Base-by-base conservation (phyloP, 176 grass and related monocot genomes). In the Bothriochloa decipiens region DNA sequence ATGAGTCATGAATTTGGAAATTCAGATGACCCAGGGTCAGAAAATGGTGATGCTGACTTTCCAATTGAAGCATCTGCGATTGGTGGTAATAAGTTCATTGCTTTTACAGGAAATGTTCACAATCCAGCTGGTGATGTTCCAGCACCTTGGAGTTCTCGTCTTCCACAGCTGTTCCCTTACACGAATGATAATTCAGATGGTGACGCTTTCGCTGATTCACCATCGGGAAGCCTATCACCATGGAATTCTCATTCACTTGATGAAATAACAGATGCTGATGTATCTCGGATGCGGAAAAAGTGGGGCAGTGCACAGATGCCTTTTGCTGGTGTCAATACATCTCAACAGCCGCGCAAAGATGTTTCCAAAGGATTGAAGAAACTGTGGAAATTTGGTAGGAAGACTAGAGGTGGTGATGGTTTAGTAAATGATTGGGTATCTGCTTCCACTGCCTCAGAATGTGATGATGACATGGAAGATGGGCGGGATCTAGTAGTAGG, bases 341-440 rank as follows among this genome's bases (percentile, higher is more conserved):
- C 91, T 84, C 92, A 97, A 57, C 91, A 94, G 60, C 72, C 89
- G 43, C 86, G 91, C 6, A 99, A 94, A 83, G 96, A 99, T 83
- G 91, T 91, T 80, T 85, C 96, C 17, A 96, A 99, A 88, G 96
- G 96, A 49, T 89, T 99, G 73, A 99, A 99, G 88, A 93, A 94
- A 80, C 62, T 99, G 40, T 81, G 95, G 86, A 96, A 99, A 91
- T 99, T 99, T 89, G 93, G 93, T 72, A 94, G 93, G 88, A 99
- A 99, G 70, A 96, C 58, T 67, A 88, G 89, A 46, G 93, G 83
- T 22, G 87, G 82, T 23, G 89, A 91, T 81, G 91, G 88, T 85
- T 78, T 85, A 86, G 57, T 88, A 78, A 92, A 91, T 86, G 93
- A 96, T 86, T 99, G 96, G 91, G 93, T 99, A 45, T 99, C 96